These are phyloP conservation scores for Jacaranda copaia DNA, from an alignment of 257 asterid genomes.

Conservation along the genomic window DNA sequence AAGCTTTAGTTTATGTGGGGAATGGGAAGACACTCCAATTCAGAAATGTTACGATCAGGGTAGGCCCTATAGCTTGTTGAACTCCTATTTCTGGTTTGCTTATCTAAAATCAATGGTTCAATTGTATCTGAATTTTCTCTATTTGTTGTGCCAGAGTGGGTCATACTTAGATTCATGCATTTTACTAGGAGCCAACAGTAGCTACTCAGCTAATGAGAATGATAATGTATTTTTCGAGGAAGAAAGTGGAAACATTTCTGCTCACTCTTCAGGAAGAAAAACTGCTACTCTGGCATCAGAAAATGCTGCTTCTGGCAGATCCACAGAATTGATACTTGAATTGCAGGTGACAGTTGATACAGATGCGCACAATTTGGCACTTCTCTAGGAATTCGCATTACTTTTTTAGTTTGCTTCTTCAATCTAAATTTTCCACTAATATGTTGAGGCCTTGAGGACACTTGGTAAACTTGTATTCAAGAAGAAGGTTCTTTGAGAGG, in stretches of 20 bases:
- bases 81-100: slow-evolving; percentile 19
- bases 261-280: slow-evolving; percentile 49
- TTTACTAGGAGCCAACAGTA: slow-evolving; percentile 84
- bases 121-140: slow-evolving; percentile 28
- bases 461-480: slow-evolving; percentile 4
- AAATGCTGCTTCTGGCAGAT: slow-evolving; percentile 55
- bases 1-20: slow-evolving; percentile 85
- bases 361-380: slow-evolving; percentile 10
- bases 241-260: slow-evolving; percentile 54
- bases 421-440: neutral
- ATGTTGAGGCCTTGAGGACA: neutral
- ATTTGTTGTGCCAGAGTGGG: slow-evolving; percentile 67
- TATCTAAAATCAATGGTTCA: slow-evolving; percentile 13
- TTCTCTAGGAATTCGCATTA: slow-evolving; percentile 1
- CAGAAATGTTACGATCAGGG: slow-evolving; percentile 86
- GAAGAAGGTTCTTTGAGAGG: neutral
- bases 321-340: slow-evolving; percentile 74
- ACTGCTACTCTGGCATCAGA: slow-evolving; percentile 42
- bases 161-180: slow-evolving; percentile 82
- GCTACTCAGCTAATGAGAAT: slow-evolving; percentile 79
- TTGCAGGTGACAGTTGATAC: slow-evolving; percentile 63
- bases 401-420: slow-evolving; percentile 11
- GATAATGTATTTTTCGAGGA: slow-evolving; percentile 75
- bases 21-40: slow-evolving; percentile 89
- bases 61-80: slow-evolving; percentile 39